phyloP scores from a whole-genome alignment of 2,329 filamentous ascomycete species.

The Scedosporium apiospermum region DNA sequence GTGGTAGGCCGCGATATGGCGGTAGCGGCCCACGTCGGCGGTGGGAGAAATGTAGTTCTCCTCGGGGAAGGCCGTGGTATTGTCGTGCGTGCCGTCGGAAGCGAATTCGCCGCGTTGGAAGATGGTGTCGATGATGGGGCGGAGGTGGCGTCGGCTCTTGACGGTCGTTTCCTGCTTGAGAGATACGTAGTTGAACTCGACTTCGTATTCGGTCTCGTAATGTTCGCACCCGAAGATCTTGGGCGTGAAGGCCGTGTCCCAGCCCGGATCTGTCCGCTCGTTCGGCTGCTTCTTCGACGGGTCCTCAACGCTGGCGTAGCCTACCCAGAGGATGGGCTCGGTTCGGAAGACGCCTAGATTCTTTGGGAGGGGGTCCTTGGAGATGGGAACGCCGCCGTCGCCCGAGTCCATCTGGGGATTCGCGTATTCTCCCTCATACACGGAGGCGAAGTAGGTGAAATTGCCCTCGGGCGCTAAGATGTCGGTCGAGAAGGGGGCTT shows the following conservation, averaged over 20 bases:
- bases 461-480: slow-evolving; percentile 19
- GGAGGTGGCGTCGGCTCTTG: slow-evolving; percentile 12
- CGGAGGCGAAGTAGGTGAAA: slow-evolving; percentile 20
- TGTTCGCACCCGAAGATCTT: slow-evolving; percentile 25
- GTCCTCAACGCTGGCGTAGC: slow-evolving; percentile 18
- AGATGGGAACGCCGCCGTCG: slow-evolving; percentile 17
- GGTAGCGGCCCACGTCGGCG: slow-evolving; percentile 15
- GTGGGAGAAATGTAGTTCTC: slow-evolving; percentile 18
- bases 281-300: slow-evolving; percentile 11
- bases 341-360: slow-evolving; percentile 23
- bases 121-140: slow-evolving; percentile 19
- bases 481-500: slow-evolving; percentile 17
- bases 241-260: slow-evolving; percentile 20
- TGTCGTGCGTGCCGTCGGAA: slow-evolving; percentile 23
- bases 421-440: slow-evolving; percentile 19
- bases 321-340: slow-evolving; percentile 26
- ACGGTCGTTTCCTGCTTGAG: slow-evolving; percentile 16
- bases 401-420: slow-evolving; percentile 14
- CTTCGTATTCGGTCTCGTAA: slow-evolving; percentile 22
- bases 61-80: slow-evolving; percentile 17
- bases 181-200: slow-evolving; percentile 18
- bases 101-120: slow-evolving; percentile 12
- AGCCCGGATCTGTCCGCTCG: slow-evolving; percentile 14
- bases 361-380: slow-evolving; percentile 13
- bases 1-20: slow-evolving; percentile 21